These are phyloP conservation scores for Fusarium humuli DNA, from an alignment of 2,329 filamentous ascomycete genomes.

Conservation along the genomic window DNA sequence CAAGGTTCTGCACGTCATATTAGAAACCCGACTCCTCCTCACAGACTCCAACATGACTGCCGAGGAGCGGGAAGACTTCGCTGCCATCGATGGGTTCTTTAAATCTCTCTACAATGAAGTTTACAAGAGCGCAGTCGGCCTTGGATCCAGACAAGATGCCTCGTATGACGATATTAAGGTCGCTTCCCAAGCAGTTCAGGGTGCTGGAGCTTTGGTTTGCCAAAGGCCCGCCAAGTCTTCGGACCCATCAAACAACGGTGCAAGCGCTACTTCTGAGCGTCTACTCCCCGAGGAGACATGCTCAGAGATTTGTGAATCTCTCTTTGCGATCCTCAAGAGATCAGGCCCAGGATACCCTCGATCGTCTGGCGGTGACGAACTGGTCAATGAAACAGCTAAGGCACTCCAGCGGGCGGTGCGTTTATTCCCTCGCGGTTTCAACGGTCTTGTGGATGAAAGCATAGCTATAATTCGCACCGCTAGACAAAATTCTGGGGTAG, in stretches of 20 bases:
- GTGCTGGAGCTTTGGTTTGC: constrained; percentile 58
- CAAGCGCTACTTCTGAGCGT: constrained; percentile 32
- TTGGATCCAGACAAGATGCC: constrained; percentile 43
- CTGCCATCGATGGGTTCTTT: constrained; percentile 53
- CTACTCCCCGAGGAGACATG: constrained; percentile 53
- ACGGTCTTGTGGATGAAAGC: constrained; percentile 48
- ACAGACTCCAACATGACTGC: constrained; percentile 49
- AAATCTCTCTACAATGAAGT: constrained; percentile 58
- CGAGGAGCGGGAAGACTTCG: constrained; percentile 55
- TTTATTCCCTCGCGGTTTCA: constrained; percentile 53
- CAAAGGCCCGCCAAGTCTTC: constrained; percentile 51
- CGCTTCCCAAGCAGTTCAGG: constrained; percentile 59
- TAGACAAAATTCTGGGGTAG: constrained; percentile 31
- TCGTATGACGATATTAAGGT: constrained; percentile 56
- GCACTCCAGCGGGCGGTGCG: constrained; percentile 56
- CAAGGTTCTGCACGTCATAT: constrained; percentile 62
- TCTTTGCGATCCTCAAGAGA: constrained; percentile 49
- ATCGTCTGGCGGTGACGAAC: constrained; percentile 48
- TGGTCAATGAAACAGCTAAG: constrained; percentile 57
- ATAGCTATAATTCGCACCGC: constrained; percentile 44
- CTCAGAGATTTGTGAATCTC: constrained; percentile 53
- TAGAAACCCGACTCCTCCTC: constrained; percentile 60
- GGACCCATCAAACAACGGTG: not conserved
- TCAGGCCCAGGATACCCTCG: constrained; percentile 38
- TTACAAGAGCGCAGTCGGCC: constrained; percentile 54